Conservation (phyloP, 345 rosid species). For the Citrus trifoliata region DNA sequence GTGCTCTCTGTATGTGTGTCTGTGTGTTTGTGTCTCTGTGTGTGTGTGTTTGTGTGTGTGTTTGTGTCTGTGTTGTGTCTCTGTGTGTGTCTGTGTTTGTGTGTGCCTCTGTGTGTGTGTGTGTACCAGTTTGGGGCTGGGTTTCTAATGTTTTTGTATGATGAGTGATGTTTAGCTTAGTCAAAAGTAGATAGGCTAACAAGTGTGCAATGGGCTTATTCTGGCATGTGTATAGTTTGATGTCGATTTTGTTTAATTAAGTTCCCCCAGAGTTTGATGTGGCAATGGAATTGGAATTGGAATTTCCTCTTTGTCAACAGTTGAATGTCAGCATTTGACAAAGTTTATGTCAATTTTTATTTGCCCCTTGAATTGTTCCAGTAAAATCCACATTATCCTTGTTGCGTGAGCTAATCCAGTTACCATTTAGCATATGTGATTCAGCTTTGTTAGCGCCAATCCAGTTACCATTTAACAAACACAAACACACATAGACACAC, state of each 20-base stretch:
- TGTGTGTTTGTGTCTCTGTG: too few species aligned
- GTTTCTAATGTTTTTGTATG: conserved; percentile 8
- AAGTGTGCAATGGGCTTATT: conserved; percentile 12
- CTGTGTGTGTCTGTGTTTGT: too few species aligned
- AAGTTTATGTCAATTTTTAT: not conserved
- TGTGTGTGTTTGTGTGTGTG: too few species aligned
- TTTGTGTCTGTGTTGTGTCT: too few species aligned
- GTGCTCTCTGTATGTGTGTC: too few species aligned
- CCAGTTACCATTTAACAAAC: too few species aligned
- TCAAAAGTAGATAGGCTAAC: conserved; percentile 2
- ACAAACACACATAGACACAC: too few species aligned
- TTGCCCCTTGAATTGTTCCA: not conserved
- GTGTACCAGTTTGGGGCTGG: not conserved
- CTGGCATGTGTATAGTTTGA: conserved; percentile 20
- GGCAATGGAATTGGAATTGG: not conserved
- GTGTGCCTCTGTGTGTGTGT: too few species aligned
- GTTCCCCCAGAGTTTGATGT: conserved; percentile 17
- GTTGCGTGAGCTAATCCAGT: not conserved
- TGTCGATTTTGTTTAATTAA: conserved; percentile 12
- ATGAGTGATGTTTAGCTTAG: not conserved
- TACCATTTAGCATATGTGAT: not conserved
- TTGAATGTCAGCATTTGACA: not conserved
- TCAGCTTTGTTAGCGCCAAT: not conserved
- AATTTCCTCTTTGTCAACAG: not conserved
- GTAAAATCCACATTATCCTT: too few species aligned